A percentile compares a stretch with the other conserved stretches of the same genome.
phyloP scores from a whole-genome alignment of 305 asterid genomes.

The Vinca major region DNA sequence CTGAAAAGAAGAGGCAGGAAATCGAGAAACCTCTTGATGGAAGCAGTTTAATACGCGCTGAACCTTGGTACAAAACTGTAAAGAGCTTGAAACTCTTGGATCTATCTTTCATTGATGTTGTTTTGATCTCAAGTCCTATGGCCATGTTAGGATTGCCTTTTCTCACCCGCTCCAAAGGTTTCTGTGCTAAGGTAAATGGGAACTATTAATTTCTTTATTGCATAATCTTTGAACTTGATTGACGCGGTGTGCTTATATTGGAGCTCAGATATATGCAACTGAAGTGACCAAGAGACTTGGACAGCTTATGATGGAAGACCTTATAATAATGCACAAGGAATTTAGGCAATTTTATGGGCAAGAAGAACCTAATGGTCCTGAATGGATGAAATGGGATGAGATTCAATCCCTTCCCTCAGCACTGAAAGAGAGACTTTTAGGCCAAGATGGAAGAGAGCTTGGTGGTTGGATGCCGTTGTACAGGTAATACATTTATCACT shows the following conservation, averaged over 20 bases:
- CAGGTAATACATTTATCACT: slow-evolving; percentile 32
- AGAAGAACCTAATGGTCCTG: slow-evolving; percentile 40
- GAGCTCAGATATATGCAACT: slow-evolving; percentile 63
- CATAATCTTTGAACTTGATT: not conserved
- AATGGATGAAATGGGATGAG: slow-evolving; percentile 83
- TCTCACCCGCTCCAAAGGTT: slow-evolving; percentile 53
- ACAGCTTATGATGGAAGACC: slow-evolving; percentile 74
- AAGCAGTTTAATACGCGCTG: slow-evolving; percentile 50
- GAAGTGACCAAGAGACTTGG: slow-evolving; percentile 77
- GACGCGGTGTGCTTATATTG: slow-evolving; percentile 5
- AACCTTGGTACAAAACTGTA: slow-evolving; percentile 58
- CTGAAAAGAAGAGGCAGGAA: slow-evolving; percentile 25
- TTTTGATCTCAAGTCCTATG: slow-evolving; percentile 66
- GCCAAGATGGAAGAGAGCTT: slow-evolving; percentile 52
- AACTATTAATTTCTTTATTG: slow-evolving; percentile 5
- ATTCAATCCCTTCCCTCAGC: slow-evolving; percentile 61
- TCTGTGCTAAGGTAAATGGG: slow-evolving; percentile 54
- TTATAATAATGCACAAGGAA: slow-evolving; percentile 68
- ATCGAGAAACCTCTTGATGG: slow-evolving; percentile 27
- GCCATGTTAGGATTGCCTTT: slow-evolving; percentile 83
- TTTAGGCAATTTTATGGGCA: slow-evolving; percentile 67
- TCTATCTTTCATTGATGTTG: slow-evolving; percentile 52
- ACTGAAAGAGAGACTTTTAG: slow-evolving; percentile 42
- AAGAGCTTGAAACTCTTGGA: slow-evolving; percentile 55
- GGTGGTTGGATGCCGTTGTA: slow-evolving; percentile 75